Base-by-base conservation (phyloP, 805 yeast species). In the Saccharomycopsis selenospora region DNA sequence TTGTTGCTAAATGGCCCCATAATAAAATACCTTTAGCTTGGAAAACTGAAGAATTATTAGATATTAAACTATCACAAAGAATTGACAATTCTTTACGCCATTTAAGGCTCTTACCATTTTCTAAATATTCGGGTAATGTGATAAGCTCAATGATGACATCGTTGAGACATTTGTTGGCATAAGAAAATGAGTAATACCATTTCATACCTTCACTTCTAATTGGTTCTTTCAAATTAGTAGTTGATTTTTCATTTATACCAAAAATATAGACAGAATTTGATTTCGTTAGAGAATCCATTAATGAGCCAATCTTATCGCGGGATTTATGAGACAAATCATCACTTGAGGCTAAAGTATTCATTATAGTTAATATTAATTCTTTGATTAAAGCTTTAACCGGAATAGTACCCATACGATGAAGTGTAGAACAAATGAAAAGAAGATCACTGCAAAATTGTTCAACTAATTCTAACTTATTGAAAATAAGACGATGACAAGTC, bases 371-470 rank as follows among this genome's bases (percentile, higher is more conserved):
- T 2, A 73, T 60, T 43, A 78, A 60, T 49, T 69, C 69, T 52
- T 75, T 71, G 25, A 78, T 61, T 48, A 76, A 10, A 56, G 60
- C 17, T 82, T 75, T 49, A 75, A 69, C 46, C 75, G 20, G 24
- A n/a, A 17, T 36, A 3, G 55, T 24, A 5, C 55, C 55, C 11
- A 26, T 20, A 11, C 55, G 26, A 23, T 43, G 47, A 33, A 27
- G 75, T 18, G 85, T 68, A 0, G 91, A 74, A 26, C 83, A 74
- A 52, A 86, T 69, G 57, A 79, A 80, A 49, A 85, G 71, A 1
- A 85, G 72, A 58, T 88, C 95, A 10, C 90, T 82, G 53, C 87
- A 63, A 59, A 73, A 84, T 64, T 76, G 67, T 51, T 81, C 80
- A 5, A 84, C 78, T 55, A 77, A 72, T 11, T 73, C 62, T 30